Base-by-base conservation (phyloP, 2,329 filamentous ascomycete genomes). In the Sodiomyces alkalinus region DNA sequence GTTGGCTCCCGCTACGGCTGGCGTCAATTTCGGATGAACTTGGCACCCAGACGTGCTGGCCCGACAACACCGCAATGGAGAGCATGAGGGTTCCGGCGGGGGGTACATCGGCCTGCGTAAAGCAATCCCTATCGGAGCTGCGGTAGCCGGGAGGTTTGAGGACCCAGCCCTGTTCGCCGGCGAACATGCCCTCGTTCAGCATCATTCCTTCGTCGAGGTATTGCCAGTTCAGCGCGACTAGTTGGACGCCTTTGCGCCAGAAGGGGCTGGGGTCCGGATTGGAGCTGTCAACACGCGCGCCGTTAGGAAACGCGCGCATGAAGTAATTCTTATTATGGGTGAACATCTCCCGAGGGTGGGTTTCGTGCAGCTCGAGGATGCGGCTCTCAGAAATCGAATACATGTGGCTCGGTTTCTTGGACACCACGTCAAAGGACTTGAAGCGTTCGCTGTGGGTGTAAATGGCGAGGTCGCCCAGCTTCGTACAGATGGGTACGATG, bases 221-320 rank as follows among this genome's bases (percentile, higher is more conserved):
- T 53, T 98, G 90, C 87, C 90, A 96, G 50, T 98, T 98, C 51
- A 96, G 68, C 12, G 90, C 87, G 5, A 83, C 86, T 87, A 98
- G 96, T 52, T 98, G 90, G 13, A 94, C 86, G 17, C 90, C 90
- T 29, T 81, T 75, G 27, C 85, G 74, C 90, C 90, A 98, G 48
- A 85, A 92, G 23, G 74, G 74, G 37, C 85, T 75, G 1, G 90
- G 90, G 43, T 96, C 86, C 22, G 90, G 90, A 48, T 98, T 98
- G n/a, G 80, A 82, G 24, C 86, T 94, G 42, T 77, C 74, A 29
- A 94, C 65, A 19, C 86, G 74, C 35, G 69, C 66, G 3, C 72
- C 77, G 15, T 78, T 77, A 5, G 90, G 90, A 47, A 94, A 98
- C 7, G 92, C 83, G 19, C 90, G 76, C 71, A 94, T 93, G 39